Conservation (phyloP, 2,329 filamentous ascomycete genomes). For the Colletotrichum sp. region DNA sequence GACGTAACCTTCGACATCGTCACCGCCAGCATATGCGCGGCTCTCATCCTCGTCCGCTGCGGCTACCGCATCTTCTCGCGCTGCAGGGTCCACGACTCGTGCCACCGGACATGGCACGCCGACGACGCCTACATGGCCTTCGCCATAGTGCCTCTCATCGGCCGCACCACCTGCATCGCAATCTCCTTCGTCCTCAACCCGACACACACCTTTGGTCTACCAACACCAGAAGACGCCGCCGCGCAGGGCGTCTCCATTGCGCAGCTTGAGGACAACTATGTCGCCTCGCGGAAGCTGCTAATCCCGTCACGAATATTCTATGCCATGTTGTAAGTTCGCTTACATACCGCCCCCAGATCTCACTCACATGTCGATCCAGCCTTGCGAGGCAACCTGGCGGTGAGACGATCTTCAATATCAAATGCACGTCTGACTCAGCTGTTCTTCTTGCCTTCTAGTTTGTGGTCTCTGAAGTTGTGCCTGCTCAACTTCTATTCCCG, state of each 20-base stretch:
- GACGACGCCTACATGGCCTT: constrained; percentile 37
- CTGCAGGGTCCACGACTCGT: constrained; percentile 29
- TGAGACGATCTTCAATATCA: background rate
- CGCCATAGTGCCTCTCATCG: constrained; percentile 32
- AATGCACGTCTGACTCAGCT: background rate
- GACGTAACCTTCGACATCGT: constrained; percentile 30
- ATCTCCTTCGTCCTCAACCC: constrained; percentile 31
- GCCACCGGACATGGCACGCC: constrained; percentile 34
- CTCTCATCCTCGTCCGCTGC: constrained; percentile 32
- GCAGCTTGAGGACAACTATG: constrained; percentile 23
- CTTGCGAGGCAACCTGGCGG: background rate
- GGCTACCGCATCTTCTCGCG: constrained; percentile 30
- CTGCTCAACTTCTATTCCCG: constrained; percentile 34
- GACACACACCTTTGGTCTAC: constrained; percentile 21
- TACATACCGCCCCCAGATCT: background rate
- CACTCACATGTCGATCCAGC: background rate
- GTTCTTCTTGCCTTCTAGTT: constrained; percentile 8
- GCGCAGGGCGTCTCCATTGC: constrained; percentile 16
- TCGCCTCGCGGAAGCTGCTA: constrained; percentile 29
- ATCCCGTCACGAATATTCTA: constrained; percentile 33
- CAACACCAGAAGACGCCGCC: constrained; percentile 22
- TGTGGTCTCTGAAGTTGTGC: constrained; percentile 34
- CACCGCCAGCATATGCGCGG: constrained; percentile 30
- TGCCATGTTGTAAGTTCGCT: constrained; percentile 30
- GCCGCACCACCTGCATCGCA: constrained; percentile 28